Evolutionary conservation across 768 basidiomycete species (phyloP), one percentile per base, ranked within the genome.

Genomic region (Termitomyces sp.): DNA sequence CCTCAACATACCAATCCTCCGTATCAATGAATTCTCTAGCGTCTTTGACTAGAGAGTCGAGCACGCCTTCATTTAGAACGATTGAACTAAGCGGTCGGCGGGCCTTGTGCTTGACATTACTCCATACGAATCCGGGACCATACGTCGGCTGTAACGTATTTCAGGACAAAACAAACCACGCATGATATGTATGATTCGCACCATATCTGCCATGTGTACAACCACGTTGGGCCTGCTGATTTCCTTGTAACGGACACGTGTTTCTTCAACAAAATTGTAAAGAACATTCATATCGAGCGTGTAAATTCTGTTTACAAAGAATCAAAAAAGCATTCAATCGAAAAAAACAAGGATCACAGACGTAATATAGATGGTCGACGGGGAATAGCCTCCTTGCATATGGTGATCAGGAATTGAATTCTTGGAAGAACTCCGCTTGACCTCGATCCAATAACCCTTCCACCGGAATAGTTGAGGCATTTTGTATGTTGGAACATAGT

Each of bases 1-100:
- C 77, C 40, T 76, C 72, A 35, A 68, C 57, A 59, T 84, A 85
- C 83, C 83, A 85, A n/a, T 76, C 70, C 55, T 83, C 80, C 7
- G 74, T 70, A 19, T 69, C 66, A 19, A 84, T 61, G 58, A 84
- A 85, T 52, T 83, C 81, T 22, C 69, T 68, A 0, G 77, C 78
- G 55, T 85, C 82, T 32, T 71, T 65, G 4, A 83, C 68, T 2
- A 85, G 63, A 1, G 73, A 72, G 0, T 79, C 71, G 5, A 80
- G 66, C 8, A 78, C 67, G 2, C 79, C 77, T 21, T 73, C 70
- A 6, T 72, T 75, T 1, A 85, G 69, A 45, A 83, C 74, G 57
- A 85, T 77, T 0, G 81, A 81, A 55, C 65, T 77, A 19, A 83
- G 66, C 0, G 81, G 76, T 6, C 82, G 69, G n/a, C 79, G 74